These are phyloP conservation scores for Gomphus bonarii DNA, from an alignment of 1,284 basidiomycete species.

Conservation along the genomic window DNA sequence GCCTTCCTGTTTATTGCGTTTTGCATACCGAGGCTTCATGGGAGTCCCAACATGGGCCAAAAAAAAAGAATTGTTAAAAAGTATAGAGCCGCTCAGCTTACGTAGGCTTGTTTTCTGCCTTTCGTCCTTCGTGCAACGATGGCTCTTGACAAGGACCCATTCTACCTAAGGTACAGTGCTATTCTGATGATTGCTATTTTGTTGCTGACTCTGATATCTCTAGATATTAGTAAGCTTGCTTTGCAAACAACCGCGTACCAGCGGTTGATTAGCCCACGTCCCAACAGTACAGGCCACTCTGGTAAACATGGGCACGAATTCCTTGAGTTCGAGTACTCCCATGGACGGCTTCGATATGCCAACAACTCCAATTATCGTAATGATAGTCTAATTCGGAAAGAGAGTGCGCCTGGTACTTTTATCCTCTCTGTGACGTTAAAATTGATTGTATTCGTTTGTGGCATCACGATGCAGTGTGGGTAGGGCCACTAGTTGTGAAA, in stretches of 20 bases:
- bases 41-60: too few relatives aligned
- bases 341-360: slow-evolving; percentile 92
- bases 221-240: slow-evolving; percentile 72
- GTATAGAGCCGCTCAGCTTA: neutral
- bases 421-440: neutral
- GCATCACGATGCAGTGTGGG: slow-evolving; percentile 63
- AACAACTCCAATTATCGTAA: slow-evolving; percentile 99
- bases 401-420: slow-evolving; percentile 55
- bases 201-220: slow-evolving; percentile 9
- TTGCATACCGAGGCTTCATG: neutral
- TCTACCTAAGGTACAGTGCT: slow-evolving; percentile 70
- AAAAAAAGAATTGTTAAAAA: neutral
- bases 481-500: slow-evolving; percentile 83
- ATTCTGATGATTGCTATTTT: neutral
- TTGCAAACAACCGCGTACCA: neutral
- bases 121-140: neutral
- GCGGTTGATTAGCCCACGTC: neutral
- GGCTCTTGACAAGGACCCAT: slow-evolving; percentile 53
- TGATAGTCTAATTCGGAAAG: slow-evolving; percentile 95
- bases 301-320: slow-evolving; percentile 97
- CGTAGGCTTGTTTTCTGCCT: neutral
- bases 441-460: neutral
- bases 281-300: slow-evolving; percentile 78
- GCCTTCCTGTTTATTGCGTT: neutral
- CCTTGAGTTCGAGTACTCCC: slow-evolving; percentile 96